phyloP scores from a whole-genome alignment of 495 filamentous ascomycete genomes.

The Evernia prunastri region DNA sequence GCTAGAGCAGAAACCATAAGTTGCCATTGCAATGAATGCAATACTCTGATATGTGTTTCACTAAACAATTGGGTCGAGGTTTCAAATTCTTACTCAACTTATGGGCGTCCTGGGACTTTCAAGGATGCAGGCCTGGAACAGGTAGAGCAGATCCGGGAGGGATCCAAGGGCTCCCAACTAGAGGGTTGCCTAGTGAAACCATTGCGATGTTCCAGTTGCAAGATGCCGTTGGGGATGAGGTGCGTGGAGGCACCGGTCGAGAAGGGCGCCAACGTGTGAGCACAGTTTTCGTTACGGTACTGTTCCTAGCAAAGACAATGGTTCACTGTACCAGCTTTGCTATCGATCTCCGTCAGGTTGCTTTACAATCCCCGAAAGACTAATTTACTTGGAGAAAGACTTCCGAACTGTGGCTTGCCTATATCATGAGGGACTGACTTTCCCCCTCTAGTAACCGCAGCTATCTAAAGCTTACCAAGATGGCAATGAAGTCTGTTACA shows the following conservation, averaged over 20 bases:
- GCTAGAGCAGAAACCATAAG: conserved; percentile 1
- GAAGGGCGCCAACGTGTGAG: conserved; percentile 9
- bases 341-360: background rate
- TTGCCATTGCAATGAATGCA: conserved; percentile 11
- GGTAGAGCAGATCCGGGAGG: conserved; percentile 11
- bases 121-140: conserved; percentile 4
- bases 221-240: conserved; percentile 6
- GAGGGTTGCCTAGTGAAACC: conserved; percentile 15
- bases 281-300: background rate
- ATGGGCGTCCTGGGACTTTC: background rate
- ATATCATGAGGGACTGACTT: conserved; percentile 3
- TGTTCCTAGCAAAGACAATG: background rate
- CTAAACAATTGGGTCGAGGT: conserved; percentile 7
- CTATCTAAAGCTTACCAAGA: conserved; percentile 17
- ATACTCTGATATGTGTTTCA: background rate
- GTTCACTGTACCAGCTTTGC: background rate
- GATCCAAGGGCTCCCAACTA: conserved; percentile 11
- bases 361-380: background rate
- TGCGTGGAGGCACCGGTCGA: conserved; percentile 11
- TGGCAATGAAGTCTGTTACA: conserved; percentile 10
- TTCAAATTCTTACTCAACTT: conserved; percentile 7
- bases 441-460: conserved; percentile 8
- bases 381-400: background rate
- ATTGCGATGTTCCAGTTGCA: conserved; percentile 12
- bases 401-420: background rate